phyloP scores from a whole-genome alignment of 1,284 basidiomycete species.

The Pseudomicrostroma phylloplanum region DNA sequence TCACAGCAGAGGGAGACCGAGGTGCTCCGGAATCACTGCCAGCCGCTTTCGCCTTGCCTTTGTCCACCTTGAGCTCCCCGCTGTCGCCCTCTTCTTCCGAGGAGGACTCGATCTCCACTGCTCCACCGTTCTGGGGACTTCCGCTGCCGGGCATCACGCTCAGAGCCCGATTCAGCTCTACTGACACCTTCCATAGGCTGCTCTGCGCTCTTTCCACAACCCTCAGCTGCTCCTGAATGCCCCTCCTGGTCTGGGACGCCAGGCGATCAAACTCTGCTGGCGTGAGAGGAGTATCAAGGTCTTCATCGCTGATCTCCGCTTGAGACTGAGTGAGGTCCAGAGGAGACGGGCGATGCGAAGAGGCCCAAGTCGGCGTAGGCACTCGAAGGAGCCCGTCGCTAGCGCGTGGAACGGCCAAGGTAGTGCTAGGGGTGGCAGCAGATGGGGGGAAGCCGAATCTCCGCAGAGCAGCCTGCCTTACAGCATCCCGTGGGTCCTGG shows the following conservation, averaged over 20 bases:
- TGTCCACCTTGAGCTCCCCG: neutral
- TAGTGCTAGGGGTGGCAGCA: neutral
- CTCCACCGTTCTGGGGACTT: conserved; percentile 8
- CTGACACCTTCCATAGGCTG: conserved; percentile 64
- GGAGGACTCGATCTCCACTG: conserved; percentile 10
- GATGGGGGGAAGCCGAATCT: neutral
- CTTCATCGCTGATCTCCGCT: conserved; percentile 5
- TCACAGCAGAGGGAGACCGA: too few species aligned
- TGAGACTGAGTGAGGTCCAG: conserved; percentile 15
- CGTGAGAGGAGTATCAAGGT: neutral
- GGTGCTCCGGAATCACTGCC: neutral
- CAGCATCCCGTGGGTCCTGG: neutral
- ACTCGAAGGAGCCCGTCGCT: conserved; percentile 1
- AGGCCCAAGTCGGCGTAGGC: conserved; percentile 22
- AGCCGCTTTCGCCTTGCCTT: conserved; percentile 1
- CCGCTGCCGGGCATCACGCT: conserved; percentile 55
- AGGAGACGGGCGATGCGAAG: conserved; percentile 2
- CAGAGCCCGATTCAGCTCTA: conserved; percentile 67
- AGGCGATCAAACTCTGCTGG: conserved; percentile 54
- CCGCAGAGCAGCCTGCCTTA: conserved; percentile 7
- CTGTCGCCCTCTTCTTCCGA: neutral
- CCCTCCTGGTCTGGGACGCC: conserved; percentile 59
- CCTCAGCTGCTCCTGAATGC: conserved; percentile 72
- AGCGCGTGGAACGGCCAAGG: conserved; percentile 5
- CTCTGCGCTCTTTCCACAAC: conserved; percentile 68